Evolutionary conservation across 2,329 filamentous ascomycete genomes (phyloP).

Genomic region (Alternaria sp.): DNA sequence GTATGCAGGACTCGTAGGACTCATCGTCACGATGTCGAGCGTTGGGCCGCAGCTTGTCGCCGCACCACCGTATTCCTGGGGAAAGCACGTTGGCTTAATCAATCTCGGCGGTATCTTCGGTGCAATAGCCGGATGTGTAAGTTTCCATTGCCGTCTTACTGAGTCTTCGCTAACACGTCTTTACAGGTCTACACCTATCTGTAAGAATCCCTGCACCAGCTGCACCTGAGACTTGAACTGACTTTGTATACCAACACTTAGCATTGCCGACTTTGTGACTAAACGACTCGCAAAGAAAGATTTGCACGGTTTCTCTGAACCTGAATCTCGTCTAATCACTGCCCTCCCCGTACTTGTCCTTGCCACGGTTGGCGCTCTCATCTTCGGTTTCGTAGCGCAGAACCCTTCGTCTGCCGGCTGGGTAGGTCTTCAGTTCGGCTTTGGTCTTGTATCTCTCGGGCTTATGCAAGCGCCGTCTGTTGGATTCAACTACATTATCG

Average conservation of each 20-base stretch:
- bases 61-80: slow-evolving; percentile 55
- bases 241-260: too few species aligned
- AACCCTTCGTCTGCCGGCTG: slow-evolving; percentile 49
- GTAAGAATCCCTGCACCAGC: too few species aligned
- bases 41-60: slow-evolving; percentile 52
- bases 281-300: slow-evolving; percentile 51
- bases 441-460: slow-evolving; percentile 53
- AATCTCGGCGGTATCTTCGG: slow-evolving; percentile 53
- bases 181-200: slow-evolving; percentile 47
- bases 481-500: slow-evolving; percentile 60
- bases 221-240: too few species aligned
- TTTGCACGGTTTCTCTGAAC: slow-evolving; percentile 51
- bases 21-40: slow-evolving; percentile 51
- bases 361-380: slow-evolving; percentile 49
- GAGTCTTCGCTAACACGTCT: not conserved
- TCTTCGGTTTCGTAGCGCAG: slow-evolving; percentile 54
- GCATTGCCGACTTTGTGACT: slow-evolving; percentile 49
- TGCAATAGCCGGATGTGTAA: slow-evolving; percentile 45
- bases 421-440: slow-evolving; percentile 53
- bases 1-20: slow-evolving; percentile 55
- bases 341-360: slow-evolving; percentile 52
- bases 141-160: not conserved
- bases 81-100: slow-evolving; percentile 51
- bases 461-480: slow-evolving; percentile 55
- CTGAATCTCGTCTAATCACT: slow-evolving; percentile 52